Base-by-base conservation (phyloP, 768 basidiomycete genomes). In the Leccinum incarnatum region DNA sequence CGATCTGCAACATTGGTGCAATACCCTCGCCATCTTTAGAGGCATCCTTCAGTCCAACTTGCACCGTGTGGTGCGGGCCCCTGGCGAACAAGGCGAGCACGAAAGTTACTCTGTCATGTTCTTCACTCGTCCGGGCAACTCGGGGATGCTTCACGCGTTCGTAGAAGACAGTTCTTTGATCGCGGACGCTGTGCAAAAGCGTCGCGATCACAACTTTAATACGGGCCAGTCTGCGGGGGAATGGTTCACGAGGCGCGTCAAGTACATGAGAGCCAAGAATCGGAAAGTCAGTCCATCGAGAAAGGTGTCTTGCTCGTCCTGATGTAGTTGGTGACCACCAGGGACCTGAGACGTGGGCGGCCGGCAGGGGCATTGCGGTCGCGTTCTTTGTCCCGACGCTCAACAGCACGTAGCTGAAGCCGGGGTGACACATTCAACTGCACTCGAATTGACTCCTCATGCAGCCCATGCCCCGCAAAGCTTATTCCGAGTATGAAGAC, bases 81-180 rank as follows among this genome's bases (percentile, higher is more conserved):
- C 14, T 5, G 34, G 34, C 14, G 34, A 36, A 14, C 34, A 36
- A 36, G 34, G 34, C 34, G 14, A 36, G 34, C 34, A 36, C 34
- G 34, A 36, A 36, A 14, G 34, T 15, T 36, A 29, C 27, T 29
- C 27, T 29, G 27, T 29, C 27, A 29, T 86, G 0, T 89, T 81
- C 71, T 88, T 89, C 73, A 83, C 80, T 0, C 77, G 88, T 21
- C 87, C 87, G 0, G 81, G 80, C 11, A 79, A 86, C 66, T 76
- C 77, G 2, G 72, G 79, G 37, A 57, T 77, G 1, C 79, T 88
- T 8, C 78, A 76, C 10, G 79, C 86, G 3, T 71, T 87, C 5
- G 70, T 75, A 0, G 78, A 83, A 29, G 76, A 81, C 8, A 87
- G 85, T 57, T 62, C 74, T 0, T 56, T 81, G 2, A 79, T 88